phyloP scores from a whole-genome alignment of 2,329 filamentous ascomycete species.

The Parastagonospora avenae region DNA sequence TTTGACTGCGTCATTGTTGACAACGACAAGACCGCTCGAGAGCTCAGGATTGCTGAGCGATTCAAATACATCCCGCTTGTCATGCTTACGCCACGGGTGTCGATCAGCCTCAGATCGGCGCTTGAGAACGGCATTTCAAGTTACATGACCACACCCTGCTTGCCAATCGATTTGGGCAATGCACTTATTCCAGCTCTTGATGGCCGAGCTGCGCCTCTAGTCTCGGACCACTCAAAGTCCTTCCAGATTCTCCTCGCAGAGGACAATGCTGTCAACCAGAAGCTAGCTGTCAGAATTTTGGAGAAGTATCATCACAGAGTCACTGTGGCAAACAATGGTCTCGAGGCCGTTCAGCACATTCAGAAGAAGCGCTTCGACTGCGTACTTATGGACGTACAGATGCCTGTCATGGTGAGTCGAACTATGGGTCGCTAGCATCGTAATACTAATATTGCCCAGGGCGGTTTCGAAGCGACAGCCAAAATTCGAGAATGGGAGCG shows the following conservation, averaged over 20 bases:
- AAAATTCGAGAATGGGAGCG: conserved; percentile 97
- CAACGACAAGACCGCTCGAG: conserved; percentile 86
- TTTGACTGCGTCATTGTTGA: conserved; percentile 98
- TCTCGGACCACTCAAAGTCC: conserved; percentile 91
- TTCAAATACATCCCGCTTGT: conserved; percentile 99
- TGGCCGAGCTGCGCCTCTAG: conserved; percentile 86
- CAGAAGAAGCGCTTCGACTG: conserved; percentile 93
- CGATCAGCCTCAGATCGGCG: conserved; percentile 90
- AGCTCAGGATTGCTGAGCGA: conserved; percentile 83
- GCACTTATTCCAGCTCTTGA: conserved; percentile 95
- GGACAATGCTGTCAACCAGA: conserved; percentile 97
- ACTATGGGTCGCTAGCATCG: conserved; percentile 44
- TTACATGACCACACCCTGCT: conserved; percentile 97
- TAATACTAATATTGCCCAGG: conserved; percentile 53
- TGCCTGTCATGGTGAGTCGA: conserved; percentile 90
- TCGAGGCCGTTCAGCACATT: conserved; percentile 90
- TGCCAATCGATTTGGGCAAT: conserved; percentile 91
- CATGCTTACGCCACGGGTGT: conserved; percentile 83
- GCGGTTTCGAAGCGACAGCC: conserved; percentile 94
- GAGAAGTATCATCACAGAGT: conserved; percentile 95
- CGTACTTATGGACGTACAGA: conserved; percentile 98
- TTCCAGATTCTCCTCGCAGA: conserved; percentile 95
- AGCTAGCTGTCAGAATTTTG: conserved; percentile 92
- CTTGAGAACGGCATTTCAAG: conserved; percentile 96
- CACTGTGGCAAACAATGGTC: conserved; percentile 91